Conservation (phyloP, 116 monocot species). For the Phalaenopsis hybrid region DNA sequence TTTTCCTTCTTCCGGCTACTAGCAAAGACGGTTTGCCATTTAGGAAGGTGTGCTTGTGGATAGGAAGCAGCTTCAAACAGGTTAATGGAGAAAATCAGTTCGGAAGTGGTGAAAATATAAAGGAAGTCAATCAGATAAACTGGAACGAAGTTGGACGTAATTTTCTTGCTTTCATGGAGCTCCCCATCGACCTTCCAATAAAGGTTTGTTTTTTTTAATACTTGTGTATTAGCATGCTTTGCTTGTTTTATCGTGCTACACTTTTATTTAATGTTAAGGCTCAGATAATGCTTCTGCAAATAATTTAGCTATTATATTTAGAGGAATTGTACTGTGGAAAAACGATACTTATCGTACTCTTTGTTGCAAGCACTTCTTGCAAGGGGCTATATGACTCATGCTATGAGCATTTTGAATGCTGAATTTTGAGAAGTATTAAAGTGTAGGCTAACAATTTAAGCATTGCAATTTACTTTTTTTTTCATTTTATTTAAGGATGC, state of each 20-base stretch:
- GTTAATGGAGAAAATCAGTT: slow-evolving; percentile 13
- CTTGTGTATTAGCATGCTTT: not conserved
- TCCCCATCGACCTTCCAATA: slow-evolving; percentile 40
- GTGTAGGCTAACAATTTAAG: not conserved
- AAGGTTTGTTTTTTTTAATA: slow-evolving; percentile 34
- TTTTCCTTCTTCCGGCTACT: slow-evolving; percentile 37
- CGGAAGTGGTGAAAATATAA: slow-evolving; percentile 10
- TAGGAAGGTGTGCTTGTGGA: slow-evolving; percentile 46
- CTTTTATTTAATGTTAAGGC: not conserved
- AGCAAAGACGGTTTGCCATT: slow-evolving; percentile 5
- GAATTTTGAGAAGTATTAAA: not conserved
- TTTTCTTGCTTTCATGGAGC: slow-evolving; percentile 48
- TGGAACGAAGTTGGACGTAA: slow-evolving; percentile 45
- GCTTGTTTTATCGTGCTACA: not conserved
- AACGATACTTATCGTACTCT: not conserved
- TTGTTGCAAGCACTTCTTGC: not conserved
- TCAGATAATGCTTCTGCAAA: not conserved
- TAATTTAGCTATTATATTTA: not conserved
- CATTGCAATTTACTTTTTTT: not conserved
- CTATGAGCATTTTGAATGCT: not conserved
- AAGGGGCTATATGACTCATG: not conserved
- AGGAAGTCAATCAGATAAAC: slow-evolving; percentile 24
- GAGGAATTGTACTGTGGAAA: not conserved
- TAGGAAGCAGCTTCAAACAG: slow-evolving; percentile 42
- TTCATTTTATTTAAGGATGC: slow-evolving; percentile 1